These are phyloP conservation scores for Candolleomyces efflorescens DNA, from an alignment of 768 basidiomycete genomes.

Conservation along the genomic window DNA sequence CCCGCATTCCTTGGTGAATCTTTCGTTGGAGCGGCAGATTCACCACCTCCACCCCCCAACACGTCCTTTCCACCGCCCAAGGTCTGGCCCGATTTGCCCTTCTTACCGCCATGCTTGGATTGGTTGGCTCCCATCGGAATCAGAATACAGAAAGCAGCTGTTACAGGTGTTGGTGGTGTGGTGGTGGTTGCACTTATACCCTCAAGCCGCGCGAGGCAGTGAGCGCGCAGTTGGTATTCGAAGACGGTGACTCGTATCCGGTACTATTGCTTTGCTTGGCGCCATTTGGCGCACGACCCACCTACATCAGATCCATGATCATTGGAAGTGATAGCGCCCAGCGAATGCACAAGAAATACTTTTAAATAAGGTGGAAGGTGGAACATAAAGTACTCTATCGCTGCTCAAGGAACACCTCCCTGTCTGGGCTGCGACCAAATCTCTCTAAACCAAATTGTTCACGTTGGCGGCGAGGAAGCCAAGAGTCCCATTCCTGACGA, in stretches of 20 bases:
- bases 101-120: neutral
- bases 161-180: neutral
- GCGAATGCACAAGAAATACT: no score
- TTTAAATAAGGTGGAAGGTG: neutral
- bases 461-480: constrained; percentile 46
- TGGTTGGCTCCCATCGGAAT: neutral
- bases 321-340: no score
- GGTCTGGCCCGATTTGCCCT: neutral
- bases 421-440: constrained; percentile 40
- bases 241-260: no score
- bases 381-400: neutral
- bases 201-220: neutral
- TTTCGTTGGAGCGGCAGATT: neutral
- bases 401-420: neutral
- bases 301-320: constrained; percentile 2
- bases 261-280: neutral
- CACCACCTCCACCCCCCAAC: neutral
- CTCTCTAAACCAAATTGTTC: constrained; percentile 42
- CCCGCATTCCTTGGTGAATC: neutral
- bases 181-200: neutral
- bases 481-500: constrained; percentile 29
- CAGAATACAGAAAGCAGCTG: neutral
- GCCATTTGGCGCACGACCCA: neutral
- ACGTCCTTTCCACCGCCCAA: neutral
- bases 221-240: neutral